Percentiles rank a stretch among this genome's conserved stretches.
phyloP scores from a whole-genome alignment of 805 yeast genomes.

The Myxozyma udenii region DNA sequence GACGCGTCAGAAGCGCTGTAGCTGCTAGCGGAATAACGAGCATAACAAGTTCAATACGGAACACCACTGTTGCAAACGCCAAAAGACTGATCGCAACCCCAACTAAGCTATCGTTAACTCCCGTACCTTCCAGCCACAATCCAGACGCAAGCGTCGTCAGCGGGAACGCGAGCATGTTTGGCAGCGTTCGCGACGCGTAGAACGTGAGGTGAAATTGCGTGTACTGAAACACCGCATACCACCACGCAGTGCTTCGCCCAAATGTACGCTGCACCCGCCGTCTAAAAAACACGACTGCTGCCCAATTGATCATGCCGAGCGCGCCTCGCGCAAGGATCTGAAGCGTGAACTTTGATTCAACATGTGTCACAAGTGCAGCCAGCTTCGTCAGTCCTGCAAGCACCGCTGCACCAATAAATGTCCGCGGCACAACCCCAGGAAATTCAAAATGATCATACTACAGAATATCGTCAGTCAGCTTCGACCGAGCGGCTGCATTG shows the following conservation, averaged over 20 bases:
- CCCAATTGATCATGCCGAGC: slow-evolving; percentile 61
- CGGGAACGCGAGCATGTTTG: slow-evolving; percentile 80
- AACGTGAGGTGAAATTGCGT: slow-evolving; percentile 77
- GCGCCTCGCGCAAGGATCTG: slow-evolving; percentile 48
- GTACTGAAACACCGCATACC: slow-evolving; percentile 58
- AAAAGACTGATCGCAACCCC: slow-evolving; percentile 39
- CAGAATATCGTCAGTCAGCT: slow-evolving; percentile 22
- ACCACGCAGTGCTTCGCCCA: slow-evolving; percentile 37
- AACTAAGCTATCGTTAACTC: slow-evolving; percentile 36
- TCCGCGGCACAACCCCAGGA: slow-evolving; percentile 87
- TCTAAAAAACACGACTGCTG: slow-evolving; percentile 52
- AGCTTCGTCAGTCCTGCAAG: slow-evolving; percentile 51
- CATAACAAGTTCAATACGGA: slow-evolving; percentile 69
- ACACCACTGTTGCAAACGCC: slow-evolving; percentile 61
- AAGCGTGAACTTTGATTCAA: slow-evolving; percentile 44
- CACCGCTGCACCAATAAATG: slow-evolving; percentile 69
- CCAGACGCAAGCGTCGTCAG: slow-evolving; percentile 35
- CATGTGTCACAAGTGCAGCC: slow-evolving; percentile 23
- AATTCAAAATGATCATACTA: slow-evolving; percentile 71
- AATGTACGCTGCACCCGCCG: slow-evolving; percentile 38
- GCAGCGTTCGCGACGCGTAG: slow-evolving; percentile 80
- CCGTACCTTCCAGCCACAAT: slow-evolving; percentile 34
- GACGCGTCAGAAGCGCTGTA: slow-evolving; percentile 47
- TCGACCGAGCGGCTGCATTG: not conserved
- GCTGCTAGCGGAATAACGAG: slow-evolving; percentile 47